Evolutionary conservation across 257 asterid species (phyloP).

Genomic region (Verbascum thapsus): DNA sequence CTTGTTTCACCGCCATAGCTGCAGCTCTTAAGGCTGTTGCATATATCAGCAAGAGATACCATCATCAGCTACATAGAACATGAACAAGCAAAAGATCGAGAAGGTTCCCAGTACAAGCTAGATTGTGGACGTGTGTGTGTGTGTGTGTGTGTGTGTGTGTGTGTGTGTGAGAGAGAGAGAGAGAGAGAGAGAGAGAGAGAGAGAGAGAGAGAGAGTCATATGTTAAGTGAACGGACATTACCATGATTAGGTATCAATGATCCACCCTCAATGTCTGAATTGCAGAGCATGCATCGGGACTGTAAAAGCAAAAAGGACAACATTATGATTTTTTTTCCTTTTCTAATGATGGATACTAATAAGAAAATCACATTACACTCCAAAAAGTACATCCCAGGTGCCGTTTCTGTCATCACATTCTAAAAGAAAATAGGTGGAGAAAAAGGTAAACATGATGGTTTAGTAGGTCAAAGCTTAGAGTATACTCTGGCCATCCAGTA

Average conservation of each 20-base stretch:
- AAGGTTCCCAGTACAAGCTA: conserved; percentile 23
- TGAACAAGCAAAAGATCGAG: conserved; percentile 22
- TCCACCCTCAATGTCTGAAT: conserved; percentile 67
- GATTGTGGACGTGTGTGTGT: too few species aligned
- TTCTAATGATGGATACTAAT: conserved; percentile 8
- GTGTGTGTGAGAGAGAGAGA: too few species aligned
- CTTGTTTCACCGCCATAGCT: conserved; percentile 88
- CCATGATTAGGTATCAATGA: conserved; percentile 89
- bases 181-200: too few species aligned
- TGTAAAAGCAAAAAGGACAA: conserved; percentile 41
- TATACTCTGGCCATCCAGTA: neutral
- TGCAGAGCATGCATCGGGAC: conserved; percentile 88
- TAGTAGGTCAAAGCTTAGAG: conserved; percentile 9
- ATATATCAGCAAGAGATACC: conserved; percentile 32
- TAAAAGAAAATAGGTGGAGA: conserved; percentile 17
- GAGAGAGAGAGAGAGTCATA: neutral
- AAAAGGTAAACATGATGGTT: too few species aligned
- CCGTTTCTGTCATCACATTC: conserved; percentile 6
- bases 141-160: too few species aligned
- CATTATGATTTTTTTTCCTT: conserved; percentile 29
- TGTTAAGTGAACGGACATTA: conserved; percentile 37
- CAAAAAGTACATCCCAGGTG: neutral
- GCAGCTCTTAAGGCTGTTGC: conserved; percentile 90
- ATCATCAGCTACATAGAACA: conserved; percentile 21
- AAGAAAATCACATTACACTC: conserved; percentile 2